A percentile compares a stretch with the other conserved stretches of the same genome.
phyloP scores from a whole-genome alignment of 768 basidiomycete species.

The Boletus rubescentipes region DNA sequence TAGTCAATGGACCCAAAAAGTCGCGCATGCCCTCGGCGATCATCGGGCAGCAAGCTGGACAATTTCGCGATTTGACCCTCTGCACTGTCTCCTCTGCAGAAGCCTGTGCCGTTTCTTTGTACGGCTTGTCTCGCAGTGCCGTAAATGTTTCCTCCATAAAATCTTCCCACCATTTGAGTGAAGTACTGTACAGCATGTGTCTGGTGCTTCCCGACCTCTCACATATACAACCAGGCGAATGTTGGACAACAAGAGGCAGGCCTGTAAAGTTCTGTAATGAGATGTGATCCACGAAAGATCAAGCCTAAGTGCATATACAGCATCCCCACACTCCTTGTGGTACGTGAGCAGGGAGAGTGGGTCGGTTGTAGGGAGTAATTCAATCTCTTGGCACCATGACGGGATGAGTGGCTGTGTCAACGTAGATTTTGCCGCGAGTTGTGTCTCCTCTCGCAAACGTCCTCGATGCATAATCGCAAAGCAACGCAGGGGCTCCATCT shows the following conservation, averaged over 20 bases:
- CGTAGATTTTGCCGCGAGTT: slow-evolving; percentile 9
- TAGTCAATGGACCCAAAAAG: slow-evolving; percentile 6
- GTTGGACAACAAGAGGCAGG: slow-evolving; percentile 7
- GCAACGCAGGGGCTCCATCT: not conserved
- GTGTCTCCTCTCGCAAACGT: not conserved
- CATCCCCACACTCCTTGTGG: slow-evolving; percentile 15
- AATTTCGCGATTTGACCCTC: not conserved
- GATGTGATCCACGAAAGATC: slow-evolving; percentile 16
- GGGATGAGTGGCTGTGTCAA: slow-evolving; percentile 26
- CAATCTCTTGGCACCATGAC: slow-evolving; percentile 26
- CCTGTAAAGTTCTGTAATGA: not conserved
- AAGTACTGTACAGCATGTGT: not conserved
- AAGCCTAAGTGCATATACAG: not conserved
- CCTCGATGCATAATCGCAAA: not conserved
- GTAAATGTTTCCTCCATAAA: slow-evolving; percentile 1
- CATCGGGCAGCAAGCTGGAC: not conserved
- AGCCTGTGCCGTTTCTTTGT: not conserved
- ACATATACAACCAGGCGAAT: too few relatives aligned
- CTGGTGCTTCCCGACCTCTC: too few relatives aligned
- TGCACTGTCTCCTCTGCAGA: slow-evolving; percentile 1
- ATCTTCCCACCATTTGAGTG: slow-evolving; percentile 22
- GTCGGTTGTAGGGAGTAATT: slow-evolving; percentile 23
- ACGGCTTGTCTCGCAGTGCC: not conserved
- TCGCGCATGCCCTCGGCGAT: slow-evolving; percentile 14
- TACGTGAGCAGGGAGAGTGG: slow-evolving; percentile 25